Evolutionary conservation across 148 eudicot species (phyloP), one percentile per base, ranked within the genome.

Genomic region (Gaultheria prostrata): DNA sequence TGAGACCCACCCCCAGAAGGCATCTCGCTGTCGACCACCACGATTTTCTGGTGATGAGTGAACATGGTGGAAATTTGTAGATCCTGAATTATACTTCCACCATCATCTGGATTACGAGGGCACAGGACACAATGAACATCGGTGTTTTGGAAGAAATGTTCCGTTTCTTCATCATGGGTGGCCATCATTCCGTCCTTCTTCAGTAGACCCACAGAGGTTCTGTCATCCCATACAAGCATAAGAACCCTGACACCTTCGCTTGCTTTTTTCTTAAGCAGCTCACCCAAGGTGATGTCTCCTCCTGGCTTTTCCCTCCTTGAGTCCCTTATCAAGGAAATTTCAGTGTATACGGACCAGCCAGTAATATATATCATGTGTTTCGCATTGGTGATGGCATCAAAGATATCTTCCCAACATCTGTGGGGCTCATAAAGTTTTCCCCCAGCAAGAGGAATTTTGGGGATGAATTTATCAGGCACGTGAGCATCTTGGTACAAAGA

Each of bases 151-250:
- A 94, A 94, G 78, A 17, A 92, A 0, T 89, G 56, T 76, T 77
- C 89, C 24, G 97, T 94, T 21, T 86, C 95, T 86, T 94, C 89
- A 79, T 94, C 97, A 65, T 94, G 97, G 10, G 97, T 94, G 46
- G 91, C 97, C 97, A 94, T 94, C 78, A 91, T 70, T 57, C 97
- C 97, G 73, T 94, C 97, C 85, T 89, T 88, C 86, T 92, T 94
- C 72, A 92, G 79, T 26, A 86, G 13, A 45, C 86, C 90, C 77
- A 91, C 95, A 18, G 97, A 93, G 32, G 97, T 93, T 70, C 97
- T 86, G 80, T 93, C 97, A 86, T 93, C 97, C 97, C 97, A 93
- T 70, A 92, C 94, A 83, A 93, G 97, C 93, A 92, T 90, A 72
- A 88, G 88, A 33, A 93, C 92, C 77, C 74, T 89, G 63, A 94